These are phyloP conservation scores for Bjerkandera adusta DNA, from an alignment of 1,284 basidiomycete species.

Conservation along the genomic window DNA sequence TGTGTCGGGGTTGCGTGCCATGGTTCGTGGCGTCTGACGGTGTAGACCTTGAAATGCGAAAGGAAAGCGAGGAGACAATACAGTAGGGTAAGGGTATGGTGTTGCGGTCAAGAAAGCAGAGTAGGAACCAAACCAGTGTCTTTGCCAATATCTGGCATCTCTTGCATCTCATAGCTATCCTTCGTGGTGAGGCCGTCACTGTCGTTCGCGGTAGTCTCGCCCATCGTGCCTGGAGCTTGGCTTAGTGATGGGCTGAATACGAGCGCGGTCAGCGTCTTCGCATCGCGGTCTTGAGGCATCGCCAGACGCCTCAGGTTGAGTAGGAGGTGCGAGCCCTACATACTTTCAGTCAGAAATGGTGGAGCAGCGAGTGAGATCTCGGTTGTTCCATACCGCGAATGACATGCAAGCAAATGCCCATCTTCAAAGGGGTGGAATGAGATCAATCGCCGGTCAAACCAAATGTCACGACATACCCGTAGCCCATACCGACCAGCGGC, in stretches of 20 bases:
- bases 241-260: neutral
- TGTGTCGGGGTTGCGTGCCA: too few relatives aligned
- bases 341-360: neutral
- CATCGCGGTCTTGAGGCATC: neutral
- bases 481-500: slow-evolving; percentile 12
- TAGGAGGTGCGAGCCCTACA: slow-evolving; percentile 20
- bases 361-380: neutral
- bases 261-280: neutral
- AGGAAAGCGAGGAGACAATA: too few relatives aligned
- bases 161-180: too few relatives aligned
- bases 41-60: too few relatives aligned
- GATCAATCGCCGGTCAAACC: neutral
- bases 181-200: too few relatives aligned
- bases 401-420: slow-evolving; percentile 18
- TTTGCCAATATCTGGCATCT: too few relatives aligned
- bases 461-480: slow-evolving; percentile 11
- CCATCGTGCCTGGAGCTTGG: too few relatives aligned
- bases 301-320: slow-evolving; percentile 16
- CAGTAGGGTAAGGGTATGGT: too few relatives aligned
- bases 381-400: slow-evolving; percentile 14
- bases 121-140: too few relatives aligned
- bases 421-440: slow-evolving; percentile 2
- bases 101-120: too few relatives aligned
- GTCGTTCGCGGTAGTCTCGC: neutral
- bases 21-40: too few relatives aligned